Conservation (phyloP, 176 grass and related monocot genomes). For the Bonia amplexicaulis region DNA sequence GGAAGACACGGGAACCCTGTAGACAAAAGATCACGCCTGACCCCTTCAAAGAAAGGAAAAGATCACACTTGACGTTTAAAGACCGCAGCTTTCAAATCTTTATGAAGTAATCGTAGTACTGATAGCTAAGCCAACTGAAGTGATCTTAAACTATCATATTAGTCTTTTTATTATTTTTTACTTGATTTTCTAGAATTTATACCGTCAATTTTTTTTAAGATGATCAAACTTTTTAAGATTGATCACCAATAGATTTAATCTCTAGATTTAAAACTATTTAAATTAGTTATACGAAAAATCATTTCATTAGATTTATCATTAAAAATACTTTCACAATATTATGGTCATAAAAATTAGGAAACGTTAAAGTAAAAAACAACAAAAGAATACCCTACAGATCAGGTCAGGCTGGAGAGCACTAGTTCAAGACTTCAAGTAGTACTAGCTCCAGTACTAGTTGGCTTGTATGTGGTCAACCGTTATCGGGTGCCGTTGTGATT, state of each 20-base stretch:
- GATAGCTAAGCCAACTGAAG: background rate
- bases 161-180: background rate
- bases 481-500: background rate
- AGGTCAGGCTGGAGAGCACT: background rate
- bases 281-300: too few species aligned
- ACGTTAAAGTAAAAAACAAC: too few species aligned
- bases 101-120: background rate
- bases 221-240: too few species aligned
- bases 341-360: too few species aligned
- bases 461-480: background rate
- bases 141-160: background rate
- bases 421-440: background rate
- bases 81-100: background rate
- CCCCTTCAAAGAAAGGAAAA: background rate
- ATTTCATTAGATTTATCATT: too few species aligned
- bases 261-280: too few species aligned
- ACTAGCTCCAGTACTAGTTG: background rate
- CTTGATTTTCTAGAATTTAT: too few species aligned
- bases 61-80: background rate
- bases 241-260: too few species aligned
- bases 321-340: too few species aligned
- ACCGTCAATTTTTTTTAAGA: too few species aligned
- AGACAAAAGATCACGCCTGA: background rate
- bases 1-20: background rate
- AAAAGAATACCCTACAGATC: background rate